A percentile compares a stretch with the other conserved stretches of the same genome.
Evolutionary conservation across 2,329 filamentous ascomycete genomes (phyloP).

Genomic region (Hirsutella rhossiliensis): DNA sequence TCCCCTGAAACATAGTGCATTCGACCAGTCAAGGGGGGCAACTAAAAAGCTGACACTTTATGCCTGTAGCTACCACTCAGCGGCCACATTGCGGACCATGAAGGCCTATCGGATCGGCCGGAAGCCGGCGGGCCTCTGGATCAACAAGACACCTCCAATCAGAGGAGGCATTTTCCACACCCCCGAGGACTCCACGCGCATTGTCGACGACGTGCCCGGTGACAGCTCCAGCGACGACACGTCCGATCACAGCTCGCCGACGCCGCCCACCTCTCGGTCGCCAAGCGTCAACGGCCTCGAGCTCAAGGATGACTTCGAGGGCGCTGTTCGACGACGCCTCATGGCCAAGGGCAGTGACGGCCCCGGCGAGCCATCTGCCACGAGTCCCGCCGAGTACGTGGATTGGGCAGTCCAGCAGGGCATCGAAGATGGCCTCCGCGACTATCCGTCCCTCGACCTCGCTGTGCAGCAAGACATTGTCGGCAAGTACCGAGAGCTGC

Average conservation of each 20-base stretch:
- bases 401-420: background rate
- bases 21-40: background rate
- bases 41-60: background rate
- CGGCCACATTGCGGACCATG: slow-evolving; percentile 14
- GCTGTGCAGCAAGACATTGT: slow-evolving; percentile 65
- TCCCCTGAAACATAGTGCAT: background rate
- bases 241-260: background rate
- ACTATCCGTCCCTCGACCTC: slow-evolving; percentile 67
- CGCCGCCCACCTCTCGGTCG: background rate
- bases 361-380: slow-evolving; percentile 52
- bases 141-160: slow-evolving; percentile 81
- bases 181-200: slow-evolving; percentile 4
- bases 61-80: background rate
- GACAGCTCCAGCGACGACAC: slow-evolving; percentile 8
- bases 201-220: background rate
- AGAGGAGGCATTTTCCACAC: slow-evolving; percentile 70
- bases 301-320: slow-evolving; percentile 36
- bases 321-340: slow-evolving; percentile 7
- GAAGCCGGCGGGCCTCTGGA: slow-evolving; percentile 67
- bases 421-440: slow-evolving; percentile 49
- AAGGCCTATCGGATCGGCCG: slow-evolving; percentile 59
- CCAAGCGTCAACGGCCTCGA: slow-evolving; percentile 27
- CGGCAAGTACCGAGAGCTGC: slow-evolving; percentile 65
- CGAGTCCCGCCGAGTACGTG: slow-evolving; percentile 26
- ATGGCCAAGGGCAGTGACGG: slow-evolving; percentile 4